Percentiles rank a stretch among this genome's conserved stretches.
Conservation (phyloP, 1,139 yeast species). For the Candida pseudoviswanathii region DNA sequence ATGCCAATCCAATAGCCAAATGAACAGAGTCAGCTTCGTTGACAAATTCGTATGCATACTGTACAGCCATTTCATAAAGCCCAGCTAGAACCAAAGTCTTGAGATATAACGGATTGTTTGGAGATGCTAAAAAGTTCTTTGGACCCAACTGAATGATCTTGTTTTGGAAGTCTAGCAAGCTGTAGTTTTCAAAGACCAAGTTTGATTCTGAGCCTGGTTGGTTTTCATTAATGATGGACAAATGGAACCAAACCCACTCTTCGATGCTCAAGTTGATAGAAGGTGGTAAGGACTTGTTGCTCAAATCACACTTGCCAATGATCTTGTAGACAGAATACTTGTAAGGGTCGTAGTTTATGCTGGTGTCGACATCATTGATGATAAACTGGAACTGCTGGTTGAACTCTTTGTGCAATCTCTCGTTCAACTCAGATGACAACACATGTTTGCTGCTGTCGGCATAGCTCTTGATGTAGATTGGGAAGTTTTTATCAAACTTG, state of each 20-base stretch:
- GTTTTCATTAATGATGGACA: slow-evolving; percentile 68
- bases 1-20: slow-evolving; percentile 78
- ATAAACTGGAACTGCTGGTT: slow-evolving; percentile 79
- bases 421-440: slow-evolving; percentile 68
- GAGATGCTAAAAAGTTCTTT: slow-evolving; percentile 62
- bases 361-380: slow-evolving; percentile 48
- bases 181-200: slow-evolving; percentile 71
- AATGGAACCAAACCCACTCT: slow-evolving; percentile 97
- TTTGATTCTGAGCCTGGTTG: slow-evolving; percentile 27
- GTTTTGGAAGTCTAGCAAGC: slow-evolving; percentile 72
- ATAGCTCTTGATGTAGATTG: slow-evolving; percentile 74
- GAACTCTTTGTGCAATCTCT: slow-evolving; percentile 77
- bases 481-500: slow-evolving; percentile 84
- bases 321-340: slow-evolving; percentile 89
- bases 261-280: slow-evolving; percentile 78
- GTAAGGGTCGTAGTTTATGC: slow-evolving; percentile 75
- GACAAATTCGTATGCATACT: slow-evolving; percentile 59
- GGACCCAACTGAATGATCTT: slow-evolving; percentile 74
- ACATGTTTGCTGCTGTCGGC: slow-evolving; percentile 54
- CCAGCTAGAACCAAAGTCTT: slow-evolving; percentile 78
- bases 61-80: slow-evolving; percentile 78
- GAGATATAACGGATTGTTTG: slow-evolving; percentile 70
- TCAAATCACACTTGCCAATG: slow-evolving; percentile 86
- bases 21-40: slow-evolving; percentile 90
- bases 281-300: slow-evolving; percentile 73